These are phyloP conservation scores for Gossypium davidsonii DNA, from an alignment of 441 rosid genomes.

Conservation along the genomic window DNA sequence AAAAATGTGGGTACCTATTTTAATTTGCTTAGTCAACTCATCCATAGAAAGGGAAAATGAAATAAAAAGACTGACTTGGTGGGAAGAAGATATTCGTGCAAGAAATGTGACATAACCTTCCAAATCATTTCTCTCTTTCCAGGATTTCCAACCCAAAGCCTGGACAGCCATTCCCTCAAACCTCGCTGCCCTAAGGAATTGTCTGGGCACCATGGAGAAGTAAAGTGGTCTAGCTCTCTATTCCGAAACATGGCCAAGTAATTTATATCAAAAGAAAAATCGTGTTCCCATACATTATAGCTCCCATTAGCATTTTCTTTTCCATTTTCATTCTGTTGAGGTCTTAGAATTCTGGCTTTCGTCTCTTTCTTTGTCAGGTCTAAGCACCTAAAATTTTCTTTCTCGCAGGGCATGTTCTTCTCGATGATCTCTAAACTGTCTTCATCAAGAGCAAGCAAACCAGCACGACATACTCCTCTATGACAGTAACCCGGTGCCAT, in stretches of 20 bases:
- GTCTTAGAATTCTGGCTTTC: conserved; percentile 41
- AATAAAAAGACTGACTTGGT: neutral
- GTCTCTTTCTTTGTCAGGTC: conserved; percentile 75
- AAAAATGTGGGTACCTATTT: neutral
- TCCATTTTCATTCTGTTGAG: conserved; percentile 28
- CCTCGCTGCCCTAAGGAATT: conserved; percentile 89
- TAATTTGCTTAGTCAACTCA: neutral
- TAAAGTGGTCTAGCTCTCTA: conserved; percentile 82
- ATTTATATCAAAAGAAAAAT: conserved; percentile 62
- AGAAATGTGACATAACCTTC: conserved; percentile 53
- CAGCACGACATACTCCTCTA: conserved; percentile 94
- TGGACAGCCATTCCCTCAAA: conserved; percentile 83
- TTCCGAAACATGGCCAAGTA: conserved; percentile 63
- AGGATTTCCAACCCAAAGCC: conserved; percentile 77
- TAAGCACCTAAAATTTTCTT: conserved; percentile 37
- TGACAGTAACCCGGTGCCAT: conserved; percentile 93
- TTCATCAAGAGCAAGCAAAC: conserved; percentile 74
- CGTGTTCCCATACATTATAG: conserved; percentile 51
- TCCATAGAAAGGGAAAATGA: neutral
- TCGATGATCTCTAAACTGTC: conserved; percentile 34
- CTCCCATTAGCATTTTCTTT: conserved; percentile 32
- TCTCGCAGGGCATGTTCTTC: conserved; percentile 25
- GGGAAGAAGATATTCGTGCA: neutral
- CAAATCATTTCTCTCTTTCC: conserved; percentile 71
- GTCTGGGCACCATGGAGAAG: conserved; percentile 75